phyloP scores from a whole-genome alignment of 2,329 filamentous ascomycete genomes.

The Xylaria sp. region DNA sequence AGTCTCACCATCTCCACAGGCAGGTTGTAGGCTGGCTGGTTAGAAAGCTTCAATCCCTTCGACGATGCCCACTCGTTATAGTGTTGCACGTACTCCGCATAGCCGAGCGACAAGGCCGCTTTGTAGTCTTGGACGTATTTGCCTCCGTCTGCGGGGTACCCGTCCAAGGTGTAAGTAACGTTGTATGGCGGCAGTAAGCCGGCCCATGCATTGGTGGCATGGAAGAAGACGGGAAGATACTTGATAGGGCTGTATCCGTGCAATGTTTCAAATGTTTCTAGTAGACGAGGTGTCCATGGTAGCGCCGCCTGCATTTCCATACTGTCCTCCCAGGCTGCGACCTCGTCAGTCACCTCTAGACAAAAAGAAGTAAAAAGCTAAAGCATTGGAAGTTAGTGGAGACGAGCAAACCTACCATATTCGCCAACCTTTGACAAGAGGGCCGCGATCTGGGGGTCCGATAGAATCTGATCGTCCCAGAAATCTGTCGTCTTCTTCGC shows the following conservation, averaged over 20 bases:
- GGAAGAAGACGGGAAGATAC: not conserved
- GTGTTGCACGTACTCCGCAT: not conserved
- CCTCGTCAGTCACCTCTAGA: not conserved
- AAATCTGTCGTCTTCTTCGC: constrained; percentile 1
- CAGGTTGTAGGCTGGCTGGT: not conserved
- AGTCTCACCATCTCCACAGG: not conserved
- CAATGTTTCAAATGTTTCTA: not conserved
- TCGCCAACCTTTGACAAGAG: not conserved
- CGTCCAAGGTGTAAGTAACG: not conserved
- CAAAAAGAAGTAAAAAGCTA: not conserved
- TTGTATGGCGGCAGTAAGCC: not conserved
- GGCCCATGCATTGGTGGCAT: not conserved
- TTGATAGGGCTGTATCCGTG: not conserved
- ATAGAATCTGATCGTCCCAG: not conserved
- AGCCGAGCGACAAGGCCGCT: not conserved
- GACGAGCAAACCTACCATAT: not conserved
- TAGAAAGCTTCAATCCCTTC: not conserved
- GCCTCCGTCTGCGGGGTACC: not conserved
- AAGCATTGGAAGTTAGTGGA: not conserved
- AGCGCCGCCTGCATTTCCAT: constrained; percentile 1
- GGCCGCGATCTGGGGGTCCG: not conserved
- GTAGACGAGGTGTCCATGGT: not conserved
- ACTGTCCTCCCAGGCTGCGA: not conserved
- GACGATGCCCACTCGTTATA: not conserved
- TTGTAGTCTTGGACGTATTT: not conserved